Conservation (phyloP, 768 basidiomycete species). For the Lentinula edodes region DNA sequence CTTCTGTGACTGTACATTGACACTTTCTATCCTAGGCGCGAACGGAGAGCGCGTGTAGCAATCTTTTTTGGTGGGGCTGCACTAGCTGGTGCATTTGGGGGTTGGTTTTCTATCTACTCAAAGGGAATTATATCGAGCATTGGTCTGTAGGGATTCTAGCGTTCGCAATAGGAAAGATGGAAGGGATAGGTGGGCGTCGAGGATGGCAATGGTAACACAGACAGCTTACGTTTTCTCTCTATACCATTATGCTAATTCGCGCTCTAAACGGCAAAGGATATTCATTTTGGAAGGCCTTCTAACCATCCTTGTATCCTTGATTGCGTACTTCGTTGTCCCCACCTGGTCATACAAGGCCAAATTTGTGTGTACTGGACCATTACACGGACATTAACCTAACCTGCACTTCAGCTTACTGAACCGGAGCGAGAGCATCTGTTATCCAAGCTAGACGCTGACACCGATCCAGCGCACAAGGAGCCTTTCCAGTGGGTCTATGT, state of each 20-base stretch:
- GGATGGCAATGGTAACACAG: slow-evolving; percentile 50
- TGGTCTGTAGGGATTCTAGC: slow-evolving; percentile 44
- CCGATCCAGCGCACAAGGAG: slow-evolving; percentile 48
- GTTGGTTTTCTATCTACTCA: slow-evolving; percentile 15
- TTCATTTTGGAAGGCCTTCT: slow-evolving; percentile 54
- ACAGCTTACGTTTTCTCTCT: slow-evolving; percentile 10
- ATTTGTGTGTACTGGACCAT: slow-evolving; percentile 15
- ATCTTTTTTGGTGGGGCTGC: slow-evolving; percentile 60
- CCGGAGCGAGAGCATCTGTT: slow-evolving; percentile 45
- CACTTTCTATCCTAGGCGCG: slow-evolving; percentile 30
- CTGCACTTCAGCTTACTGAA: slow-evolving; percentile 23
- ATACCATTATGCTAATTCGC: background rate
- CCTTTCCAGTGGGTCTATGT: slow-evolving; percentile 55
- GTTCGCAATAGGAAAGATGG: slow-evolving; percentile 54
- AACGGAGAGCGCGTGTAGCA: slow-evolving; percentile 57
- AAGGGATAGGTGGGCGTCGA: slow-evolving; percentile 50
- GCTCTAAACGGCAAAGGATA: slow-evolving; percentile 31
- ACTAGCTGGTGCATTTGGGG: slow-evolving; percentile 60
- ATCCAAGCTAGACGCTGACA: slow-evolving; percentile 43
- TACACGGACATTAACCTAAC: background rate
- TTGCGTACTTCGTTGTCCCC: slow-evolving; percentile 26
- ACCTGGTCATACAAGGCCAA: slow-evolving; percentile 28
- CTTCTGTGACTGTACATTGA: background rate
- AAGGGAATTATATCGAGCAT: slow-evolving; percentile 4
- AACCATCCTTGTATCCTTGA: slow-evolving; percentile 38